Base-by-base conservation (phyloP, 306 rosid genomes). In the Hippophae tibetana region DNA sequence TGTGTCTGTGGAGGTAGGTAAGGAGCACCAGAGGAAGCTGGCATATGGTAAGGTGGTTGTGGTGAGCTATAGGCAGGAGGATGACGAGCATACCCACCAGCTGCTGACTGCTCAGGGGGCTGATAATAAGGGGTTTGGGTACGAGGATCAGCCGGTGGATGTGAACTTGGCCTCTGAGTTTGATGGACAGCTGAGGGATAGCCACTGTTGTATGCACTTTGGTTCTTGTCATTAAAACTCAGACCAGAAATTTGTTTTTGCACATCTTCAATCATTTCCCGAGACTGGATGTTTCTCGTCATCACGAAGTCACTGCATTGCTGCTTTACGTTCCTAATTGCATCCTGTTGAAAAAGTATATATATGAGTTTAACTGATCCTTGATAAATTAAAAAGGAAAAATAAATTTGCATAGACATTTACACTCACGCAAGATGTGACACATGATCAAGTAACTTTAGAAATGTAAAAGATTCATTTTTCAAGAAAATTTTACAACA, bases 251-350 rank as follows among this genome's bases (percentile, higher is more conserved):
- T 77, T 73, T 88, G 88, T 69, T 94, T 82, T 74, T 88, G 99
- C 60, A 92, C 95, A 70, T 92, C 99, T 65, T 92, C 96, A 50
- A 86, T 88, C 96, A 88, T 92, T 76, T 92, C 99, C 41, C 89
- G 78, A 78, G 95, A 83, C 68, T 92, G 99, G 72, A 88, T 88
- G 83, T 86, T 92, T 79, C 99, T 82, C 9, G 99, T 92, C 96
- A 92, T 92, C 54, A 83, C 78, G 55, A 87, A 92, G 79, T 92
- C 99, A 58, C 79, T 85, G 80, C 99, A 83, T 70, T 92, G 99
- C 81, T 92, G 96, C 83, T 88, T 92, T 57, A 85, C 88, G 63
- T 88, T 88, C 8, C 88, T 83, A 75, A 92, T 85, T 38, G 96
- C 99, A 63, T 88, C 99, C 99, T 92, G 75, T 65, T 7, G 25